Evolutionary conservation across 164 flowering plant species (phyloP).

Genomic region (Umbellularia californica): DNA sequence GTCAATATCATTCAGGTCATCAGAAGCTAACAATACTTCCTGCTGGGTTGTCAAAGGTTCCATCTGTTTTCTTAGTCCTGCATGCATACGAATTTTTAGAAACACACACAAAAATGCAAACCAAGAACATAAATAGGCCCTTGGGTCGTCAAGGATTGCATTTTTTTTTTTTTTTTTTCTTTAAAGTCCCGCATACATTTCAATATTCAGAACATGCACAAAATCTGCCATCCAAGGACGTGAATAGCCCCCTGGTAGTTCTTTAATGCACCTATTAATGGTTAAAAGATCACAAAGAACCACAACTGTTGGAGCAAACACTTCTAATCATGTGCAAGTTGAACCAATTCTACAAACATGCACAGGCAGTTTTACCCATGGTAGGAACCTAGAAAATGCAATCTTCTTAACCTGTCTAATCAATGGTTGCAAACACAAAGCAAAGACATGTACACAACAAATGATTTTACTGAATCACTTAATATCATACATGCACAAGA

Average conservation of each 20-base stretch:
- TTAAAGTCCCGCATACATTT: conserved; percentile 33
- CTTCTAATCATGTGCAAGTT: neutral
- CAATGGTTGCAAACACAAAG: neutral
- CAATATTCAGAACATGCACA: conserved; percentile 4
- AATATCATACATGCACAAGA: neutral
- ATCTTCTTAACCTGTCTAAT: neutral
- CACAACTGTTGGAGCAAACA: neutral
- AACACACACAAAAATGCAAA: neutral
- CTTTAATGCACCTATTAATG: neutral
- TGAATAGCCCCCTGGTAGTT: neutral
- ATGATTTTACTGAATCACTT: neutral
- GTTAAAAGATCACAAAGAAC: conserved; percentile 1
- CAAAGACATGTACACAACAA: conserved; percentile 2
- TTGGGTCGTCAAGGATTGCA: conserved; percentile 53
- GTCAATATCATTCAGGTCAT: conserved; percentile 22
- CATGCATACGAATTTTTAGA: conserved; percentile 9
- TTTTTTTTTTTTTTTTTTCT: conserved; percentile 24
- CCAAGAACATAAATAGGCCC: neutral
- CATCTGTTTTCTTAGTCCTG: conserved; percentile 59
- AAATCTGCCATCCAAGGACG: neutral
- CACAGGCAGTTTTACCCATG: neutral
- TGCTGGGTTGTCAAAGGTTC: conserved; percentile 51
- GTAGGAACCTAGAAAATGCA: neutral
- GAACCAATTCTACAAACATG: neutral
- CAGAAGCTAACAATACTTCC: conserved; percentile 37